Base-by-base conservation (phyloP, 1,284 basidiomycete genomes). In the Ceratobasidium sp. region DNA sequence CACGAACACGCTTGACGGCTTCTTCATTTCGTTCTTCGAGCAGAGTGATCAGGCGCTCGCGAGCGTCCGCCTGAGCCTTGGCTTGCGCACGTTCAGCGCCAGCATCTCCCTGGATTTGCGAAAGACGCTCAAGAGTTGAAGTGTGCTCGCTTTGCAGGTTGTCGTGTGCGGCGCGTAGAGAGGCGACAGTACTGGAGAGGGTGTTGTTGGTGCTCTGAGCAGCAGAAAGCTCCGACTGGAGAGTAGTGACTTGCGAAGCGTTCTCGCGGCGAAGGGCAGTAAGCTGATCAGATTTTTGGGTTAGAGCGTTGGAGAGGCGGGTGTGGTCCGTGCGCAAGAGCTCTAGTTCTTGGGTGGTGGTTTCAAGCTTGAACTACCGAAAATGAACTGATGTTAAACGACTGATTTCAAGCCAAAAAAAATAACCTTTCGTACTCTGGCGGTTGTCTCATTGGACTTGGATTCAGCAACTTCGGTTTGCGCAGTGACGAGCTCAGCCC, bases 21-120 rank as follows among this genome's bases (percentile, higher is more conserved):
- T 95, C 90, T 56, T 89, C 88, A 82, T 96, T 94, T 37, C 95
- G 88, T 77, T 91, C 91, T 81, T 97, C 94, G 87, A 96, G 91
- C 86, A 96, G 89, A 20, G 87, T 85, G 23, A 94, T 90, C 20
- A 96, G 85, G 51, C 94, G 87, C 76, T 89, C 89, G 79, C 95
- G 85, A 17, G 90, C 89, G 37, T 87, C 89, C 0, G 90, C 90
- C 82, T 97, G 94, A 76, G 87, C 89, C 0, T 90, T 87, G 82
- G 93, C 95, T 1, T 90, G 90, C 0, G 90, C 90, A 80, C 95
- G 94, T 80, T 94, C 91, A 80, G 94, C 91, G 1, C 92, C 93
- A 7, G 94, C 85, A 76, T 91, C 90, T 5, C 90, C 89, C 51
- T 89, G 89, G 54, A 95, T 86, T 75, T 91, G 89, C 75, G 94